Conservation (phyloP, 192 early-diverging fungal species). For the Coemansia sp. region DNA sequence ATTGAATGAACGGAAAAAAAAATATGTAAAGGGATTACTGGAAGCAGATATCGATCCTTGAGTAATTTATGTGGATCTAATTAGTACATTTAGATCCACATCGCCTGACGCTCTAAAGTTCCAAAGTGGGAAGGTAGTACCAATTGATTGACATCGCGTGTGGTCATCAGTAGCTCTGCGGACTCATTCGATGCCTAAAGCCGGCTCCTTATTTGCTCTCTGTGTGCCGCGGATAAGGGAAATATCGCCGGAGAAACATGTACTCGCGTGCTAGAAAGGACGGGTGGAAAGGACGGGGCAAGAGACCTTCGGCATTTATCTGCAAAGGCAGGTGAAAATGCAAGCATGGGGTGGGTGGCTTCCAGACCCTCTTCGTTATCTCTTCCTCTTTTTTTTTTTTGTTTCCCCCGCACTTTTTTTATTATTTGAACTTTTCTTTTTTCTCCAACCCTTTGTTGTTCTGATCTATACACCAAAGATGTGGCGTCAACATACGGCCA, state of each 20-base stretch:
- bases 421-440: neutral
- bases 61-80: neutral
- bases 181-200: neutral
- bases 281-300: neutral
- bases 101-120: neutral
- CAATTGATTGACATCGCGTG: slow-evolving; percentile 3
- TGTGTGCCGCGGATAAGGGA: neutral
- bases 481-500: slow-evolving; percentile 53
- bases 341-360: neutral
- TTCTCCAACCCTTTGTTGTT: neutral
- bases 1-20: neutral
- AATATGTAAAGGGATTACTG: neutral
- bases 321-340: neutral
- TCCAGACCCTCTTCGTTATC: neutral
- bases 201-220: neutral
- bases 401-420: neutral
- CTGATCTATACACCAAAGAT: slow-evolving; percentile 10
- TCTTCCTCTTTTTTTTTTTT: neutral
- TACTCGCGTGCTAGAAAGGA: neutral
- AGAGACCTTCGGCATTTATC: neutral
- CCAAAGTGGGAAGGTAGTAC: neutral
- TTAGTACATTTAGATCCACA: neutral
- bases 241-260: neutral
- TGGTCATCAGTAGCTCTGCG: neutral
- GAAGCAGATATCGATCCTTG: neutral